Conservation (phyloP, 2,329 filamentous ascomycete genomes). For the Fusarium begoniae region DNA sequence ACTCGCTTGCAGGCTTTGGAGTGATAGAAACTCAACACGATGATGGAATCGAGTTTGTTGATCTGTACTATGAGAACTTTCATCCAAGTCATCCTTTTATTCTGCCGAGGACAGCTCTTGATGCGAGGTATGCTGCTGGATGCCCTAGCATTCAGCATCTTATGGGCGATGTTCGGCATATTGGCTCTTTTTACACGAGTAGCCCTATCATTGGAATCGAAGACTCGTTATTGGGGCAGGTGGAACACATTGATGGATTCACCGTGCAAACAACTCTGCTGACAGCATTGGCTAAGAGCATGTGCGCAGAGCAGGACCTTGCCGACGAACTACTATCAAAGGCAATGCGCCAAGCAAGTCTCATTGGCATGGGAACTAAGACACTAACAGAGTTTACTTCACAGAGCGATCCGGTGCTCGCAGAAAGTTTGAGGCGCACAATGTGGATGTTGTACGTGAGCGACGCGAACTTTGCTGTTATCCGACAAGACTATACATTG, state of each 20-base stretch:
- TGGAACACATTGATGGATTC: not conserved
- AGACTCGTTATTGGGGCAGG: not conserved
- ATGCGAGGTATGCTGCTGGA: not conserved
- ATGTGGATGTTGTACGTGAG: not conserved
- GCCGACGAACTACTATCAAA: not conserved
- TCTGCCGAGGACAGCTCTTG: not conserved
- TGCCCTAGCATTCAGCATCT: not conserved
- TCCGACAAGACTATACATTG: not conserved
- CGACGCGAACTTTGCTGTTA: not conserved
- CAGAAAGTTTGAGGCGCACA: not conserved
- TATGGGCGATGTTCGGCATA: not conserved
- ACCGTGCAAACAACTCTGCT: not conserved
- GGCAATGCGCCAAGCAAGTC: not conserved
- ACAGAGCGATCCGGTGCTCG: not conserved
- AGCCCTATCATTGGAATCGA: not conserved
- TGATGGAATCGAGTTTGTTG: not conserved
- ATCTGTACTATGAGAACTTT: not conserved
- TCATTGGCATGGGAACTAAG: not conserved
- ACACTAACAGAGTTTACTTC: not conserved
- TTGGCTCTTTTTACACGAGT: not conserved
- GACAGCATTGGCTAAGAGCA: not conserved
- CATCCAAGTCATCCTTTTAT: not conserved
- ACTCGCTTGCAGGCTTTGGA: not conserved
- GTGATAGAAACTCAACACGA: not conserved
- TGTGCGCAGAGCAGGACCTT: not conserved